Percentiles rank a stretch among this genome's conserved stretches.
Conservation (phyloP, 78 protist genomes). For the Acrasis kona region DNA sequence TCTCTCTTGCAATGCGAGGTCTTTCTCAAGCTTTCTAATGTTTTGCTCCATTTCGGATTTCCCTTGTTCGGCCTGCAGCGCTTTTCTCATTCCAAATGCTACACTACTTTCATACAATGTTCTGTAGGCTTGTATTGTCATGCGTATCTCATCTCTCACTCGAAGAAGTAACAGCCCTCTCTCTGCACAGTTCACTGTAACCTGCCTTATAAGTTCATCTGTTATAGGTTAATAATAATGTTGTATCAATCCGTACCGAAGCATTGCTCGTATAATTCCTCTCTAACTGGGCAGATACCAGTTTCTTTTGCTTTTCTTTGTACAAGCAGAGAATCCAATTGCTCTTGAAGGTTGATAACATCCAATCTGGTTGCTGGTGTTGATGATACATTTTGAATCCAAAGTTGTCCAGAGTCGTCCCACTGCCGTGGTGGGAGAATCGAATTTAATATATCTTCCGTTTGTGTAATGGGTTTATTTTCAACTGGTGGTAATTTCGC, state of each 20-base stretch:
- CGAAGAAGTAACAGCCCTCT: constrained; percentile 78
- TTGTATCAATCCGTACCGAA: constrained; percentile 60
- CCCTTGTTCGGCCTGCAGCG: constrained; percentile 73
- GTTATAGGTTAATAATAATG: too few relatives aligned
- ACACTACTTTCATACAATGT: constrained; percentile 62
- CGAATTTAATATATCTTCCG: constrained; percentile 70
- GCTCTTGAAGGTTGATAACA: constrained; percentile 64
- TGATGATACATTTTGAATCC: constrained; percentile 67
- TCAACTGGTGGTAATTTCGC: not conserved
- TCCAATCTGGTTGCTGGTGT: constrained; percentile 84
- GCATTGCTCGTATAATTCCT: constrained; percentile 66
- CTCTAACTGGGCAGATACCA: constrained; percentile 81
- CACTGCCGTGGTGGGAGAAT: constrained; percentile 75
- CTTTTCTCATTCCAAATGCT: constrained; percentile 85
- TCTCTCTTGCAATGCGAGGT: constrained; percentile 39
- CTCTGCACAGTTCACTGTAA: constrained; percentile 82
- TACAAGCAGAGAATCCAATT: constrained; percentile 42
- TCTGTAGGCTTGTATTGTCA: constrained; percentile 70
- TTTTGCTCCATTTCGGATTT: constrained; percentile 41
- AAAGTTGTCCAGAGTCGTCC: constrained; percentile 53
- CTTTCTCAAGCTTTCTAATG: constrained; percentile 26
- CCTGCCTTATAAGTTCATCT: constrained; percentile 78
- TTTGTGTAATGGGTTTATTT: constrained; percentile 9
- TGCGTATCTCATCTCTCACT: constrained; percentile 78
- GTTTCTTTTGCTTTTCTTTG: constrained; percentile 72